phyloP scores from a whole-genome alignment of 768 basidiomycete species.

The Xerocomellus chrysenteron region DNA sequence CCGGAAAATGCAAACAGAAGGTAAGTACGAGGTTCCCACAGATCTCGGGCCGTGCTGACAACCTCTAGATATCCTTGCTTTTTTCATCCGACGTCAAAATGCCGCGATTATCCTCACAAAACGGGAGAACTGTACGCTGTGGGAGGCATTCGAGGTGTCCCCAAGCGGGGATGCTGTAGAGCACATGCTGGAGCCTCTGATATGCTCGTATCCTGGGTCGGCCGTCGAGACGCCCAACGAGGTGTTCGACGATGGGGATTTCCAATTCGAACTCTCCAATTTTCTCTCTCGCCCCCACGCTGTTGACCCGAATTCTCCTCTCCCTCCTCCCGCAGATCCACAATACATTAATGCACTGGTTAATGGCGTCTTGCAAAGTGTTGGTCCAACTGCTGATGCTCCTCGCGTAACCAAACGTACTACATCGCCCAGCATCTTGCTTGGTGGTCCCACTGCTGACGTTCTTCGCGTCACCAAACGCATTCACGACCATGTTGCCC shows the following conservation, averaged over 20 bases:
- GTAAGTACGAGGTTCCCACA: neutral
- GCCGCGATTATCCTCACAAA: conserved; percentile 32
- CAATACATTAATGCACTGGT: too few species aligned
- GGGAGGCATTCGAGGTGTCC: conserved; percentile 45
- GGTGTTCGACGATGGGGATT: neutral
- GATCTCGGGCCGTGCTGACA: neutral
- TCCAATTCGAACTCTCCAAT: neutral
- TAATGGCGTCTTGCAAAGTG: too few species aligned
- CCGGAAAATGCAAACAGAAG: neutral
- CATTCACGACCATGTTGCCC: conserved; percentile 23
- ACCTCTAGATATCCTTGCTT: conserved; percentile 32
- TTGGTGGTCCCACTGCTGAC: neutral
- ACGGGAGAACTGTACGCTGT: conserved; percentile 21
- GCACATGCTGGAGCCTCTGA: too few species aligned
- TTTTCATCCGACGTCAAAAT: conserved; percentile 30
- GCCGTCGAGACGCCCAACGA: conserved; percentile 33
- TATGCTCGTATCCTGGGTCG: conserved; percentile 39
- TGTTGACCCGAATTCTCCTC: too few species aligned
- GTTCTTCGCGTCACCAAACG: conserved; percentile 25
- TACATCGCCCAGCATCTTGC: too few species aligned
- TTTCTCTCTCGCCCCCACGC: too few species aligned
- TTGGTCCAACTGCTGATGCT: conserved; percentile 1
- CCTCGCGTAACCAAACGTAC: conserved; percentile 22
- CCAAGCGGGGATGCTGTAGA: conserved; percentile 15
- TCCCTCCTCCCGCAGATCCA: too few species aligned